Percentiles rank a stretch among this genome's conserved stretches.
Evolutionary conservation across 2,329 filamentous ascomycete species (phyloP).

Genomic region (Fusarium dimerum): DNA sequence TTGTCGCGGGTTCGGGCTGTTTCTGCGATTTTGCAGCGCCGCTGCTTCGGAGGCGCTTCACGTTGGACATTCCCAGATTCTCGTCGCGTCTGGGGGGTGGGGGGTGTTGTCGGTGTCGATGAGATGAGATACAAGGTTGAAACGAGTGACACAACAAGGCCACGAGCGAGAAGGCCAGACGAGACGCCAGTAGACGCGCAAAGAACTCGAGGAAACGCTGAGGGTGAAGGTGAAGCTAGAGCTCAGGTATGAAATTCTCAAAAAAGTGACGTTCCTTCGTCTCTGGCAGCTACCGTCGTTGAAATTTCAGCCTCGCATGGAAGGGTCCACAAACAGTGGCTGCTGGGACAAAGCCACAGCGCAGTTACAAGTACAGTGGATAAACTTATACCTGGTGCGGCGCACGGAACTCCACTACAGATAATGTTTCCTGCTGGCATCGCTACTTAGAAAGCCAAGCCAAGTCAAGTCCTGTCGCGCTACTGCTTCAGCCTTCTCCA

Average conservation of each 20-base stretch:
- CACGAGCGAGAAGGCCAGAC: constrained; percentile 5
- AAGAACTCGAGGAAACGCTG: not conserved
- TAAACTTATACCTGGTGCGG: constrained; percentile 9
- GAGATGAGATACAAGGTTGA: constrained; percentile 5
- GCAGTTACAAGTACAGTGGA: constrained; percentile 9
- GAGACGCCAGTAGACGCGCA: constrained; percentile 10
- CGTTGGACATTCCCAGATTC: constrained; percentile 52
- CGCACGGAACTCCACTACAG: not conserved
- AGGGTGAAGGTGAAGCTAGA: constrained; percentile 13
- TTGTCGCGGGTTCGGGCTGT: constrained; percentile 38
- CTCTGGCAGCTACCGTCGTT: constrained; percentile 14
- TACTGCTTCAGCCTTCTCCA: constrained; percentile 26
- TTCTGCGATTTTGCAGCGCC: constrained; percentile 42
- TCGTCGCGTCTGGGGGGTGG: constrained; percentile 28
- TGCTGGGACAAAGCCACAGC: constrained; percentile 17
- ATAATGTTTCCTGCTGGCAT: constrained; percentile 1
- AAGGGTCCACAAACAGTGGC: constrained; percentile 24
- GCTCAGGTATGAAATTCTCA: constrained; percentile 11
- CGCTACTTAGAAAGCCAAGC: constrained; percentile 9
- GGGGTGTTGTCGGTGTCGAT: constrained; percentile 6
- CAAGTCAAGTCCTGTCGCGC: not conserved
- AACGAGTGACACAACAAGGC: constrained; percentile 9
- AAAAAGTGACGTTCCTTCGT: constrained; percentile 22
- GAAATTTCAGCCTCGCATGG: constrained; percentile 40
- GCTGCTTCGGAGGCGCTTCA: constrained; percentile 60